Conservation (phyloP, 305 asterid genomes). For the Fraxinus dipetala region DNA sequence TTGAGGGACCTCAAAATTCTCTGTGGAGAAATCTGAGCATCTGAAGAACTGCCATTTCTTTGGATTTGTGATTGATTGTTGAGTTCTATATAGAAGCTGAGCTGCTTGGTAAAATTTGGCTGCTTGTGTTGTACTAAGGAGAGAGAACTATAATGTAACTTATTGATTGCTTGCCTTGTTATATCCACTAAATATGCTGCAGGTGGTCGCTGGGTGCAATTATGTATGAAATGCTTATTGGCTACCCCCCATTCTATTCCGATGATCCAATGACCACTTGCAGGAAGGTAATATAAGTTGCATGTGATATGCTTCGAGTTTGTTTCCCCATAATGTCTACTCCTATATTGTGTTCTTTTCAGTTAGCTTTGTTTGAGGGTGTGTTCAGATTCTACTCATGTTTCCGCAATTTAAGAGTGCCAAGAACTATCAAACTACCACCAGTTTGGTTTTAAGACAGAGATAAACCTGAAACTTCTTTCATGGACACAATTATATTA, state of each 20-base stretch:
- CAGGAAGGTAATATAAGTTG: slow-evolving; percentile 60
- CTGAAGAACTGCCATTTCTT: not conserved
- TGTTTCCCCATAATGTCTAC: slow-evolving; percentile 12
- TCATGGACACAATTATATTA: slow-evolving; percentile 3
- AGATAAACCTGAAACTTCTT: slow-evolving; percentile 7
- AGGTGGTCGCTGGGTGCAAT: slow-evolving; percentile 99
- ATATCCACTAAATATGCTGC: slow-evolving; percentile 29
- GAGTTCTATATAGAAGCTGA: not conserved
- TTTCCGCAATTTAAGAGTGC: not conserved
- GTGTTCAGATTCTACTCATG: not conserved
- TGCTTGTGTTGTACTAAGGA: not conserved
- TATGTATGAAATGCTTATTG: slow-evolving; percentile 96
- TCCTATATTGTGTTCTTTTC: not conserved
- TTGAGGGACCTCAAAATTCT: not conserved
- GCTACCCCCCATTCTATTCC: slow-evolving; percentile 90
- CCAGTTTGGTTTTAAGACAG: not conserved
- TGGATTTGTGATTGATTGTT: not conserved
- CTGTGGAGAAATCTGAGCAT: not conserved
- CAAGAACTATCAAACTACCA: not conserved
- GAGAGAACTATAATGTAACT: not conserved
- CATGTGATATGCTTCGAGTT: not conserved
- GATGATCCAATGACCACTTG: slow-evolving; percentile 94
- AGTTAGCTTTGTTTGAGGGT: not conserved
- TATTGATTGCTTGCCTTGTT: slow-evolving; percentile 14
- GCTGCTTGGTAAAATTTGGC: not conserved